Base-by-base conservation (phyloP, 1,284 basidiomycete genomes). In the Irpex sp. region DNA sequence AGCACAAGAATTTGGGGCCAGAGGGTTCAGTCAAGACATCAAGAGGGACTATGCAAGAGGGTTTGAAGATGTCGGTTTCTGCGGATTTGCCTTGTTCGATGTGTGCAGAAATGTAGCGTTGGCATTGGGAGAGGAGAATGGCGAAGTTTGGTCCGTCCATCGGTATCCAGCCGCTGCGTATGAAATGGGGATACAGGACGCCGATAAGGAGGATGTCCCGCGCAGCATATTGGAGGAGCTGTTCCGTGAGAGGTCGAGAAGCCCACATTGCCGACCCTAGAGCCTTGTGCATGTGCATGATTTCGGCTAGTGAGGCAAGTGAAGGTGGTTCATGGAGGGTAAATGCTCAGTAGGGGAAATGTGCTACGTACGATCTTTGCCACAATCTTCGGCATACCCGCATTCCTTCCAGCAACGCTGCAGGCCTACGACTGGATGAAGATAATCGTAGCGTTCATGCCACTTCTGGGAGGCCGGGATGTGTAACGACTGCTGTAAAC, bases 161-260 rank as follows among this genome's bases (percentile, higher is more conserved):
- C 1, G 69, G 73, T 61, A 80, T 71, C 73, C 75, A 80, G 0
- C 69, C 67, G 6, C 67, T 60, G n/a, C 66, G 36, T 7, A 66
- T 64, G 61, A 81, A 80, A 55, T 74, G 66, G 3, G 72, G 72
- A 69, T 78, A 78, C 9, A 81, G 70, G 2, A 71, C 67, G 13
- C 69, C 73, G 55, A 81, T 76, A 64, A 79, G 74, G 54, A 75
- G 70, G 57, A 81, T 77, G 68, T 81, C 79, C 62, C 76, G 74
- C 1, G 77, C 77, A 0, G 80, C 79, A 59, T 81, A 81, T 19
- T 70, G 67, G 56, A 80, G 72, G 47, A 81, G 74, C 7, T 72
- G 69, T 1, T 70, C 51, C 0, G 67, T n/a, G 47, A 81, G 71
- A 0, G 79, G 80, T 7, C 79, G 74, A 1, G 44, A 40, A 19